A percentile compares a stretch with the other conserved stretches of the same genome.
Evolutionary conservation across 352 stramenopile genomes (phyloP).

Genomic region (Pythium oligandrum): DNA sequence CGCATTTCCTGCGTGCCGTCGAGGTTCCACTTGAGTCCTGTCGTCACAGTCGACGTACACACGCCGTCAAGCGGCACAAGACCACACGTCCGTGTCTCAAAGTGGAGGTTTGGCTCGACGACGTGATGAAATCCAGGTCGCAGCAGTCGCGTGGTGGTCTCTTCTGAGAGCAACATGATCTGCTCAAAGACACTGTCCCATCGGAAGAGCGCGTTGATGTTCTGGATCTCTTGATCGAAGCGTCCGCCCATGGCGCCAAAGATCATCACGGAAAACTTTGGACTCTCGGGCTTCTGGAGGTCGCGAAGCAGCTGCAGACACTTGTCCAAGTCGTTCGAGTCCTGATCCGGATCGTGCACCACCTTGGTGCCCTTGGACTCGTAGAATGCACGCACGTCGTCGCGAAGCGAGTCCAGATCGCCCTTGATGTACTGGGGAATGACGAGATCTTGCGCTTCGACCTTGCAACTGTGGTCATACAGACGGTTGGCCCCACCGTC

Average conservation of each 20-base stretch:
- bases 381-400: slow-evolving; percentile 88
- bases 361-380: slow-evolving; percentile 49
- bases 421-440: slow-evolving; percentile 92
- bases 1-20: slow-evolving; percentile 40
- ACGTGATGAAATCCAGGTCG: slow-evolving; percentile 45
- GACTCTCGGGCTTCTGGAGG: slow-evolving; percentile 17
- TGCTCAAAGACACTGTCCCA: slow-evolving; percentile 80
- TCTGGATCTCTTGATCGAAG: slow-evolving; percentile 98
- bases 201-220: slow-evolving; percentile 89
- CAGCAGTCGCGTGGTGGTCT: slow-evolving; percentile 88
- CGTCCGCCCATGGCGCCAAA: slow-evolving; percentile 94
- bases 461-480: slow-evolving; percentile 59
- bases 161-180: slow-evolving; percentile 86
- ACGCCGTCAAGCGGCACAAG: slow-evolving; percentile 88
- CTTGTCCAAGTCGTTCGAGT: slow-evolving; percentile 95
- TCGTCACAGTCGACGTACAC: slow-evolving; percentile 80
- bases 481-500: slow-evolving; percentile 95
- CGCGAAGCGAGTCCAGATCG: slow-evolving; percentile 92
- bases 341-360: slow-evolving; percentile 79
- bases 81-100: slow-evolving; percentile 92
- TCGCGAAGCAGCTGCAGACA: slow-evolving; percentile 68
- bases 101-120: slow-evolving; percentile 79
- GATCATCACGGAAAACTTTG: slow-evolving; percentile 71
- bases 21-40: slow-evolving; percentile 89
- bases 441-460: slow-evolving; percentile 34